Evolutionary conservation across 768 basidiomycete genomes (phyloP), one percentile per base, ranked within the genome.

Genomic region (Kwoniella newhampshirensis): DNA sequence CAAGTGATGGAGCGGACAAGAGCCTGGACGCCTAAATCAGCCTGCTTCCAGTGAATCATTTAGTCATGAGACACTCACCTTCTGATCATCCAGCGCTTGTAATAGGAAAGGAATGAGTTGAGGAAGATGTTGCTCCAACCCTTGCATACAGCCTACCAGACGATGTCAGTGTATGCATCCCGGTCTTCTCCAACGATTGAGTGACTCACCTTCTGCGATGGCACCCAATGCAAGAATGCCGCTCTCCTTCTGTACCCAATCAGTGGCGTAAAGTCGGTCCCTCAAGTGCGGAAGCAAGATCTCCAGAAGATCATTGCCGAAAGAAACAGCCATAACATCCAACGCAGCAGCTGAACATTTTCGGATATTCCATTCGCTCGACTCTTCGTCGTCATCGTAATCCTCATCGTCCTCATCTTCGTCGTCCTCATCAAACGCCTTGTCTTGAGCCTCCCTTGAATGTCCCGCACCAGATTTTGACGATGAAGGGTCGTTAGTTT

Each of bases 271-370:
- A 27, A 99, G 81, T 73, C 94, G 91, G 60, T 89, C 87, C 80
- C 96, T 94, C 74, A 99, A 78, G 26, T 88, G 87, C 4, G 88
- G 86, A 25, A 99, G 81, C 23, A 98, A 81, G 41, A 96, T 87
- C 59, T 88, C 87, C 70, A 99, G 79, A 54, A 98, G 79, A 57
- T 97, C 92, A n/a, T 82, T 82, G 32, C 87, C 86, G 69, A 97
- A 98, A 39, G 90, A 85, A 17, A 98, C 91, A 1, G 92, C 91
- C 55, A 99, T 84, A 25, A 99, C 93, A 75, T 99, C 96, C 55
- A 99, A 81, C 9, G 96, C 96, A 0, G 96, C 96, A 0, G 96
- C 96, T 1, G 92, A 91, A 72, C 96, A 99, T 79, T 99, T 99
- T 62, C 96, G 83, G 59, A 98, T 80, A 78, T 98, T 99, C 96